A percentile compares a stretch with the other conserved stretches of the same genome.
These are phyloP conservation scores for Pythium scleroteichum DNA, from an alignment of 352 stramenopile species.

Conservation along the genomic window DNA sequence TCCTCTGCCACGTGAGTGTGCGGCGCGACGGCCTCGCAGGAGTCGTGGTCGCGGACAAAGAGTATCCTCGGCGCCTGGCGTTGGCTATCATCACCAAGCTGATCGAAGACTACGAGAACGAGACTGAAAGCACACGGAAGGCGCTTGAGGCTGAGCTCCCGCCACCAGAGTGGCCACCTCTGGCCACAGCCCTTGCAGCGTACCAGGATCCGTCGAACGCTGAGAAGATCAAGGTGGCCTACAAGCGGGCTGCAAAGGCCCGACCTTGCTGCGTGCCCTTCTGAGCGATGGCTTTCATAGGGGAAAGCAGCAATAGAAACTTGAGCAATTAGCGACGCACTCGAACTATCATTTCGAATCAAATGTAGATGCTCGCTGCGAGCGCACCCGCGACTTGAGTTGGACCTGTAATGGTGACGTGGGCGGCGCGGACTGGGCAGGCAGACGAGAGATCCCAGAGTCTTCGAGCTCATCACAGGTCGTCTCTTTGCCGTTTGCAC, in stretches of 20 bases:
- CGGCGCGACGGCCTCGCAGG: constrained; percentile 7
- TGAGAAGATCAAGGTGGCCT: constrained; percentile 99
- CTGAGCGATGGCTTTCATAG: too few relatives aligned
- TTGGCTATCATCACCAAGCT: constrained; percentile 96
- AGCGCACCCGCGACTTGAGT: too few relatives aligned
- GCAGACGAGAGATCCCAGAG: too few relatives aligned
- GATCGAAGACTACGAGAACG: constrained; percentile 93
- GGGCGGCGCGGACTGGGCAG: too few relatives aligned
- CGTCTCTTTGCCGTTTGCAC: too few relatives aligned
- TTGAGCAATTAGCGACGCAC: too few relatives aligned
- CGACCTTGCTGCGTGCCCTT: constrained; percentile 40
- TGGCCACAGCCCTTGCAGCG: constrained; percentile 93
- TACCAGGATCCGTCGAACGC: constrained; percentile 97
- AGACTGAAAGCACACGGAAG: constrained; percentile 21
- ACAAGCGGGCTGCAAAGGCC: too few relatives aligned
- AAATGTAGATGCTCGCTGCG: too few relatives aligned
- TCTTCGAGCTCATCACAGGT: too few relatives aligned
- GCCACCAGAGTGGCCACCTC: constrained; percentile 86
- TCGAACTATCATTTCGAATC: too few relatives aligned
- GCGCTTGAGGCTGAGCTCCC: constrained; percentile 11
- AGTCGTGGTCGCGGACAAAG: constrained; percentile 23
- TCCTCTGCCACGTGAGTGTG: not conserved
- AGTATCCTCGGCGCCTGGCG: constrained; percentile 97
- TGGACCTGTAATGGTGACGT: too few relatives aligned
- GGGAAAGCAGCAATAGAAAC: too few relatives aligned